Evolutionary conservation across 148 eudicot genomes (phyloP).

Genomic region (Spergularia bocconei): DNA sequence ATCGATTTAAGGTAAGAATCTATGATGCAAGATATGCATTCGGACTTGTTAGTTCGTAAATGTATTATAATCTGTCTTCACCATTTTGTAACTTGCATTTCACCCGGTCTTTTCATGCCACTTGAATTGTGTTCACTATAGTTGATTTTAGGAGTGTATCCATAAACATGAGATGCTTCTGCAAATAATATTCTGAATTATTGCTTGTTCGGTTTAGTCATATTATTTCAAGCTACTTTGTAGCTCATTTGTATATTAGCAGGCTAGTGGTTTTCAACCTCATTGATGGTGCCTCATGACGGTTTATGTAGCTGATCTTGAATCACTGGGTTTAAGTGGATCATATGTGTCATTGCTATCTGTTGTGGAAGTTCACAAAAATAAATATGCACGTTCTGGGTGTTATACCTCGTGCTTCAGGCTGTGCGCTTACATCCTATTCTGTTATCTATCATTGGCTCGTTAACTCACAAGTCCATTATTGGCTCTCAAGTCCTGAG

Average conservation of each 20-base stretch:
- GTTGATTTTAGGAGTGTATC: neutral
- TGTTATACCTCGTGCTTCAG: neutral
- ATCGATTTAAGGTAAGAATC: conserved; percentile 71
- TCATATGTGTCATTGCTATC: neutral
- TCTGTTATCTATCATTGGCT: neutral
- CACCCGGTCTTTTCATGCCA: neutral
- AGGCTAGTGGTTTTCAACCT: no score
- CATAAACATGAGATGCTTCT: neutral
- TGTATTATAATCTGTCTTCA: neutral
- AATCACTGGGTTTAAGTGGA: no score
- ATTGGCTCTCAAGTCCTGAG: neutral
- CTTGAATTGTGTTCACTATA: neutral
- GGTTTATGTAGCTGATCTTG: no score
- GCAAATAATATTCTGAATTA: neutral
- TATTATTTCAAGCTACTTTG: no score
- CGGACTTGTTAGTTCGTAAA: neutral
- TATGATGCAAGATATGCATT: neutral
- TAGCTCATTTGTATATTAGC: no score
- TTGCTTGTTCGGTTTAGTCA: neutral
- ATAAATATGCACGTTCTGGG: neutral
- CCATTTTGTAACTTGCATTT: neutral
- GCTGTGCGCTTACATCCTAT: neutral
- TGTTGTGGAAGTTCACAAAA: neutral
- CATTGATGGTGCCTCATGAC: no score
- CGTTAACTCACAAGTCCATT: neutral